phyloP scores from a whole-genome alignment of 148 eudicot genomes.

The Rheum nobile region DNA sequence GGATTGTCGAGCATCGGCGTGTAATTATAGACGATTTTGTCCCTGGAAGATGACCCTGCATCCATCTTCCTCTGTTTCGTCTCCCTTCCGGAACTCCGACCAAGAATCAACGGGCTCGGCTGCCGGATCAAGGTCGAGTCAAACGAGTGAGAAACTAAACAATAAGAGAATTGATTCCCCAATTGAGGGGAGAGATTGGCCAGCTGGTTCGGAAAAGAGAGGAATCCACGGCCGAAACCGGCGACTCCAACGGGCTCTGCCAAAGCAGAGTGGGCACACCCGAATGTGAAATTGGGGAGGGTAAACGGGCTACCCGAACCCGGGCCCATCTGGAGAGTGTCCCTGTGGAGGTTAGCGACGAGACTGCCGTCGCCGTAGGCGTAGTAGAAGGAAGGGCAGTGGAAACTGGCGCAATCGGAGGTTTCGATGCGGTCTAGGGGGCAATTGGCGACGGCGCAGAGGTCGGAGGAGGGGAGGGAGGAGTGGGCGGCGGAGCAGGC shows the following conservation, averaged over 20 bases:
- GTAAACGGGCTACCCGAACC: constrained; percentile 18
- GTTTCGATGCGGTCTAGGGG: constrained; percentile 59
- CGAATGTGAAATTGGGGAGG: constrained; percentile 60
- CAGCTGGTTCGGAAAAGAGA: constrained; percentile 83
- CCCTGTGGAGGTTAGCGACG: constrained; percentile 39
- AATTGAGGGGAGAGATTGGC: constrained; percentile 42
- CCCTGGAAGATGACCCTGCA: constrained; percentile 9
- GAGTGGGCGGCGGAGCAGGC: constrained; percentile 78
- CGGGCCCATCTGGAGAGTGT: constrained; percentile 34
- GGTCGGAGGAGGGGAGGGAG: constrained; percentile 53
- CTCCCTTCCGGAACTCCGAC: constrained; percentile 15
- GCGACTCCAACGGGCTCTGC: constrained; percentile 90
- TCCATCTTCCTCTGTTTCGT: background rate
- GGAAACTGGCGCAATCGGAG: constrained; percentile 31
- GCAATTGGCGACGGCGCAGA: constrained; percentile 70
- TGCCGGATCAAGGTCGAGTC: constrained; percentile 31
- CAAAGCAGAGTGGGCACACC: constrained; percentile 66
- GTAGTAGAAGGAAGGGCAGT: constrained; percentile 69
- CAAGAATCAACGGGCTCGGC: constrained; percentile 82
- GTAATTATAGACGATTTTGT: constrained; percentile 12
- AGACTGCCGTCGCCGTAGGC: constrained; percentile 92
- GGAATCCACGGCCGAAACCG: constrained; percentile 73
- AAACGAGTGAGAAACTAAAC: constrained; percentile 68
- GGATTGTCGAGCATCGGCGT: constrained; percentile 63
- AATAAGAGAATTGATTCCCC: constrained; percentile 73